Evolutionary conservation across 2,329 filamentous ascomycete genomes (phyloP), one percentile per base, ranked within the genome.

Genomic region (Beauveria caledonica): DNA sequence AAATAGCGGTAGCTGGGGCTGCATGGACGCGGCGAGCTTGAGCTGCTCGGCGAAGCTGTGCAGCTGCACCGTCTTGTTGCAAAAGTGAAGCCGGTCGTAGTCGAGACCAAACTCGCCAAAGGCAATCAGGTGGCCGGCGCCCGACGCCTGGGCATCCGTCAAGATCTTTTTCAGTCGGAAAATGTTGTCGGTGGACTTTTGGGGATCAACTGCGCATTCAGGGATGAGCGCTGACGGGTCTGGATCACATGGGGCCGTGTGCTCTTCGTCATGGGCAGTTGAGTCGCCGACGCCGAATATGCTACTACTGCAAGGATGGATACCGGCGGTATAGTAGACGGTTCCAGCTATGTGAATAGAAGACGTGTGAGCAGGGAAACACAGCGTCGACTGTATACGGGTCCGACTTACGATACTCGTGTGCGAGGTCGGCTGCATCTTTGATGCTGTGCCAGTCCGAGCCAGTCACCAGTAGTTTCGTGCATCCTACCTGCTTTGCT

Each of bases 91-190:
- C 2, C 94, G 86, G 75, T 99, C 94, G 71, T 97, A 99, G 75
- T 99, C 94, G 4, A 99, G 86, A 2, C 94, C 94, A 63, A 99
- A 91, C 74, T 99, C 94, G 53, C 94, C 94, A 71, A 97, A 92
- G 7, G 94, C 93, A 1, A 90, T 86, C 45, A 89, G 80, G 42
- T 66, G 65, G 45, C 67, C 63, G 42, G 66, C 64, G 0, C 83
- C 72, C 6, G 73, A 71, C 3, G 73, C 64, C 19, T 84, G 84
- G 1, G 85, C 82, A 40, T 84, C 75, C 2, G 81, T 69, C 4
- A 92, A 84, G 2, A 97, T 77, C 7, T 76, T 69, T 49, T 80
- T 80, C n/a, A 97, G 80, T 33, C 83, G 79, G 0, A 74, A 63
- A 23, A 92, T 79, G 69, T 83, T 78, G 46, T 72, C 68, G 11